Conservation (phyloP, 139 green algal genomes). For the Mesostigma viride region DNA sequence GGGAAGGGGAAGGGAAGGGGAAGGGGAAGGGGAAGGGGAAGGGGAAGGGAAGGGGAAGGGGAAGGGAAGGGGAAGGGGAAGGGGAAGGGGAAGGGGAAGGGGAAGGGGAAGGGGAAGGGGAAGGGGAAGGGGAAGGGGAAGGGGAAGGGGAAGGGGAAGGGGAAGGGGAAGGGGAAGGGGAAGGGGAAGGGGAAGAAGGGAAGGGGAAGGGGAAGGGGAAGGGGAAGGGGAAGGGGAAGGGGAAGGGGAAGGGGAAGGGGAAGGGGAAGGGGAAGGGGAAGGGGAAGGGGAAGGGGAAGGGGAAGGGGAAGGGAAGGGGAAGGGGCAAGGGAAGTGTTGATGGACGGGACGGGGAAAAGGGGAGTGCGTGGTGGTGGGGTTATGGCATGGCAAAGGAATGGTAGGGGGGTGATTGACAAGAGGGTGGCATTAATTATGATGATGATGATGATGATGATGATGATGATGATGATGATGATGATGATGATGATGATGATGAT, state of each 20-base stretch:
- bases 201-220: background rate
- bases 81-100: background rate
- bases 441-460: background rate
- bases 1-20: background rate
- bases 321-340: background rate
- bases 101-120: background rate
- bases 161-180: background rate
- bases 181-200: background rate
- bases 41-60: constrained; percentile 2
- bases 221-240: background rate
- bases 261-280: background rate
- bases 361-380: background rate
- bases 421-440: background rate
- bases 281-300: background rate
- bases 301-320: too few species aligned
- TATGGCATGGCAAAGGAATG: background rate
- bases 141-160: background rate
- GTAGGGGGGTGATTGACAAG: background rate
- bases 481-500: background rate
- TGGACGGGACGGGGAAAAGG: background rate
- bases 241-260: background rate
- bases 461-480: background rate
- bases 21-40: background rate
- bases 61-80: too few species aligned
- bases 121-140: background rate